Evolutionary conservation across 768 basidiomycete genomes (phyloP), one percentile per base, ranked within the genome.

Genomic region (Austroboletus festivus): DNA sequence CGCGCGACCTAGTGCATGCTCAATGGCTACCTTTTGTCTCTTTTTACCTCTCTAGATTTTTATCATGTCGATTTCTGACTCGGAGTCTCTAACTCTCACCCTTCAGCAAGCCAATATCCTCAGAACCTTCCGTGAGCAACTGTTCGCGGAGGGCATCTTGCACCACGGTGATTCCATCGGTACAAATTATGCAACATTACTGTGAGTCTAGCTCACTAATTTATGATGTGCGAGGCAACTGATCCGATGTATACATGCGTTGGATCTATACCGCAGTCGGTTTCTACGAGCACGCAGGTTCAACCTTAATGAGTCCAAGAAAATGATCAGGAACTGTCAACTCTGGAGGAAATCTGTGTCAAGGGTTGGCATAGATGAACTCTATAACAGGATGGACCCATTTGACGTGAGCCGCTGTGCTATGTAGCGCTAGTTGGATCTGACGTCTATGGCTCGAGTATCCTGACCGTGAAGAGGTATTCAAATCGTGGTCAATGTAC

Each of bases 401-500:
- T 87, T 82, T 50, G 80, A 87, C 60, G 86, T 85, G 56, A 65
- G 85, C 70, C 12, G 26, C 42, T 20, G 21, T 30, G 3, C 45
- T 35, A 31, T 44, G 18, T 28, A 24, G 21, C 33, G 7, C 12
- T n/a, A 6, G 24, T 21, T 42, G 19, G 7, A 23, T 42, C 44
- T 48, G 22, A 48, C 12, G 12, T 11, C 23, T 28, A 38, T 49
- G 45, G 3, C 35, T 40, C 44, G 48, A 89, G 86, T 89, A 82
- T 57, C 84, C 84, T 1, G 83, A 81, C 53, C 79, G 86, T 38
- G 74, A 80, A 44, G 74, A 76, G 1, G 79, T 89, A 7, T 86
- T 87, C 54, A 79, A 85, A 44, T 81, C 78, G 52, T 89, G 86
- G 86, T 85, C 85, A 3, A 78, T 88, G 72, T 87, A 78, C 55